Evolutionary conservation across 768 basidiomycete genomes (phyloP).

Genomic region (button mushroom (Agaricus bisporus)): DNA sequence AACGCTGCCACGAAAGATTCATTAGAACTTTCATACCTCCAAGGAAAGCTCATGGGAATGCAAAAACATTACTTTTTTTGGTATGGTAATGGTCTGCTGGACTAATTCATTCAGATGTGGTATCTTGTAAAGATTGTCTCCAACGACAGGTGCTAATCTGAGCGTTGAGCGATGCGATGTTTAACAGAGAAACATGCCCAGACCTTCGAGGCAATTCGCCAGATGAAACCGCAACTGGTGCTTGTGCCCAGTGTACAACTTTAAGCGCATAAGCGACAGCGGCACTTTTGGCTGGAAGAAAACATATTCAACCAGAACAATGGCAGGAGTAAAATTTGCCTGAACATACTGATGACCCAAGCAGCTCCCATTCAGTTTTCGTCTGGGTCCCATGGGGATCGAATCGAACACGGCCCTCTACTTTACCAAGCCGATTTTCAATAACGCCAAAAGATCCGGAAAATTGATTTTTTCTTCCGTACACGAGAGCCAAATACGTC

Average conservation of each 20-base stretch:
- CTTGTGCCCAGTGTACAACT: conserved; percentile 56
- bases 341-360: conserved; percentile 50
- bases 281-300: conserved; percentile 35
- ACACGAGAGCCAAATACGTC: conserved; percentile 59
- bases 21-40: conserved; percentile 32
- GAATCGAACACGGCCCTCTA: conserved; percentile 41
- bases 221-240: conserved; percentile 69
- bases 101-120: conserved; percentile 24
- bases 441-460: conserved; percentile 32
- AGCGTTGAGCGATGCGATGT: neutral
- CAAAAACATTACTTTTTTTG: conserved; percentile 47
- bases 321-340: neutral
- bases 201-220: conserved; percentile 44
- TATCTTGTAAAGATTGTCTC: conserved; percentile 48
- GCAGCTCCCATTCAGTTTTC: conserved; percentile 50
- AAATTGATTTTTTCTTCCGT: conserved; percentile 45
- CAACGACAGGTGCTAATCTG: conserved; percentile 56
- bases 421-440: conserved; percentile 31
- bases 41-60: conserved; percentile 56
- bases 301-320: neutral
- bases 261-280: conserved; percentile 52
- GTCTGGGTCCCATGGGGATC: conserved; percentile 28
- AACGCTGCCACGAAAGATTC: neutral
- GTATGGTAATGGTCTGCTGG: conserved; percentile 23
- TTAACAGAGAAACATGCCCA: conserved; percentile 7